phyloP scores from a whole-genome alignment of 1,284 basidiomycete genomes.

The Sporisorium exsertum region DNA sequence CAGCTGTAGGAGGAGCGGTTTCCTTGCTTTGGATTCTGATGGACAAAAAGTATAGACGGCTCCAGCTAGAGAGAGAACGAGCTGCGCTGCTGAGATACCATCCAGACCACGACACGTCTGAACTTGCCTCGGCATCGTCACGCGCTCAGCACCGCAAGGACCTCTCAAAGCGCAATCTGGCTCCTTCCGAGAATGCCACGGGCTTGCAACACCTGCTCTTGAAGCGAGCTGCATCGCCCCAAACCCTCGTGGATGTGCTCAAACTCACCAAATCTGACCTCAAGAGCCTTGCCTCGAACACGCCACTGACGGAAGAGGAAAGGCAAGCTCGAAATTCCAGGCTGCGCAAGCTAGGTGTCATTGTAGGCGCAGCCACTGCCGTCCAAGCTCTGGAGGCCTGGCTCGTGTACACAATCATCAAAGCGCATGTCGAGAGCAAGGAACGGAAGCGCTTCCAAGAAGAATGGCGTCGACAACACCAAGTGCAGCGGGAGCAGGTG shows the following conservation, averaged over 20 bases:
- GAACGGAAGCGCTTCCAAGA: neutral
- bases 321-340: slow-evolving; percentile 5
- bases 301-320: slow-evolving; percentile 1
- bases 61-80: no score
- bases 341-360: neutral
- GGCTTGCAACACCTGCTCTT: neutral
- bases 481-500: neutral
- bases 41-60: no score
- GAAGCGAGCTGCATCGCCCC: neutral
- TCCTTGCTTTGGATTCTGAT: no score
- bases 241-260: neutral
- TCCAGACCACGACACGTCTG: no score
- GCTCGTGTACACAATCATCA: neutral
- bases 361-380: neutral
- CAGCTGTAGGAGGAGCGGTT: no score
- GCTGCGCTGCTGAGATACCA: no score
- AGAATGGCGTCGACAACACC: slow-evolving; percentile 8
- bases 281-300: slow-evolving; percentile 5
- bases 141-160: no score
- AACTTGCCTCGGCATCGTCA: no score
- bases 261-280: slow-evolving; percentile 5
- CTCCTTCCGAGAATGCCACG: no score
- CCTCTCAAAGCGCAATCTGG: no score
- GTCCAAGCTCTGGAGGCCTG: neutral
- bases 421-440: neutral